Percentiles rank a stretch among this genome's conserved stretches.
These are phyloP conservation scores for Durotheca rogersii DNA, from an alignment of 495 filamentous ascomycete species.

Conservation along the genomic window DNA sequence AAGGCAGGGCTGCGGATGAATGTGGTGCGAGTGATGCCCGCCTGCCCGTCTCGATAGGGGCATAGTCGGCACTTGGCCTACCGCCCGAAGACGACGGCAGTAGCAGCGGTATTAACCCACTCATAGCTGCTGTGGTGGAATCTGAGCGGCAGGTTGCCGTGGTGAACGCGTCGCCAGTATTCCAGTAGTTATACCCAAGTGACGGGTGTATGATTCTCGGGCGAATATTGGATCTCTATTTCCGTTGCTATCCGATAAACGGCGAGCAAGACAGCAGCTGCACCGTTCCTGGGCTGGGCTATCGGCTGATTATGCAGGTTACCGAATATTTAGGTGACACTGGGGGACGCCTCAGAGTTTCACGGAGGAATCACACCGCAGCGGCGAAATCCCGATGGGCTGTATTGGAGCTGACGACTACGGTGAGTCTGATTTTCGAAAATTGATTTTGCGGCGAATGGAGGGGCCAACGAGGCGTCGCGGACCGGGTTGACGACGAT, in stretches of 20 bases:
- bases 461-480: no score
- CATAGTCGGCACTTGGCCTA: conserved; percentile 1
- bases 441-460: no score
- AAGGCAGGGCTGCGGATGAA: conserved; percentile 4
- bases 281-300: conserved; percentile 7
- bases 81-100: conserved; percentile 21
- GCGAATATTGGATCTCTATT: no score
- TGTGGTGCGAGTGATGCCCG: conserved; percentile 7
- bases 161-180: not conserved
- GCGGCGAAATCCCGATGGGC: conserved; percentile 13
- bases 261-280: conserved; percentile 18
- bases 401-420: conserved; percentile 10
- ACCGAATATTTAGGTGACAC: conserved; percentile 17
- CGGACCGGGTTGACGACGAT: conserved; percentile 5
- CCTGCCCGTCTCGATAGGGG: conserved; percentile 9
- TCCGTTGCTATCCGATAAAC: conserved; percentile 8
- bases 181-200: conserved; percentile 1
- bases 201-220: no score
- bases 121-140: conserved; percentile 17
- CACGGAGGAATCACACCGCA: conserved; percentile 17
- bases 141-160: not conserved
- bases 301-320: conserved; percentile 29
- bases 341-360: conserved; percentile 5
- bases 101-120: conserved; percentile 26
- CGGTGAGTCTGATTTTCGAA: no score